These are phyloP conservation scores for Phaeodactylum tricornutum DNA, from an alignment of 108 stramenopile species.

Conservation along the genomic window DNA sequence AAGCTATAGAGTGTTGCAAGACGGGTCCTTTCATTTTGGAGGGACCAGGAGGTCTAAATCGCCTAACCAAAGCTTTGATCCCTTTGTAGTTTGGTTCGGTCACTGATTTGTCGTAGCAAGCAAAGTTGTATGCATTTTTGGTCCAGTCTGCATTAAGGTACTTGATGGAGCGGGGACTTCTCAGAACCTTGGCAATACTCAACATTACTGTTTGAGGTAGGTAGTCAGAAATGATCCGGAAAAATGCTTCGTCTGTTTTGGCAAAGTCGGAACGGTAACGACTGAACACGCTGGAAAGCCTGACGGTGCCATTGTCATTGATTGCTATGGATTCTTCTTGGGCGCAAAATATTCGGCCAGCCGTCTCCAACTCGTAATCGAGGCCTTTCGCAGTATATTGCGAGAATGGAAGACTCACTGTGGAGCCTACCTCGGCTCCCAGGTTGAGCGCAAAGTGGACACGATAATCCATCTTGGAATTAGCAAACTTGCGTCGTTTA, in stretches of 20 bases:
- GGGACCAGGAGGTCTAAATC: constrained; percentile 28
- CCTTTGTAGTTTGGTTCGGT: constrained; percentile 27
- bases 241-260: too few species aligned
- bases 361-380: constrained; percentile 4
- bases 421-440: constrained; percentile 1
- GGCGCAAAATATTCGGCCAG: constrained; percentile 1
- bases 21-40: constrained; percentile 4
- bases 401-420: constrained; percentile 1
- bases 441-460: constrained; percentile 79
- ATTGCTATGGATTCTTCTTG: constrained; percentile 3
- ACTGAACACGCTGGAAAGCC: background rate
- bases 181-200: too few species aligned
- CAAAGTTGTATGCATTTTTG: too few species aligned
- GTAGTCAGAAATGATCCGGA: too few species aligned
- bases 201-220: too few species aligned
- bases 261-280: constrained; percentile 7
- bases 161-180: too few species aligned
- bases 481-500: constrained; percentile 3
- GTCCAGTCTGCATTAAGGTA: too few species aligned
- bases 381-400: background rate
- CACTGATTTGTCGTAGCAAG: too few species aligned
- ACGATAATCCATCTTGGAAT: constrained; percentile 26
- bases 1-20: background rate
- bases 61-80: constrained; percentile 18
- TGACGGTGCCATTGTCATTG: background rate